Evolutionary conservation across 2,329 filamentous ascomycete genomes (phyloP).

Genomic region (Purpureocillium takamizusanense): DNA sequence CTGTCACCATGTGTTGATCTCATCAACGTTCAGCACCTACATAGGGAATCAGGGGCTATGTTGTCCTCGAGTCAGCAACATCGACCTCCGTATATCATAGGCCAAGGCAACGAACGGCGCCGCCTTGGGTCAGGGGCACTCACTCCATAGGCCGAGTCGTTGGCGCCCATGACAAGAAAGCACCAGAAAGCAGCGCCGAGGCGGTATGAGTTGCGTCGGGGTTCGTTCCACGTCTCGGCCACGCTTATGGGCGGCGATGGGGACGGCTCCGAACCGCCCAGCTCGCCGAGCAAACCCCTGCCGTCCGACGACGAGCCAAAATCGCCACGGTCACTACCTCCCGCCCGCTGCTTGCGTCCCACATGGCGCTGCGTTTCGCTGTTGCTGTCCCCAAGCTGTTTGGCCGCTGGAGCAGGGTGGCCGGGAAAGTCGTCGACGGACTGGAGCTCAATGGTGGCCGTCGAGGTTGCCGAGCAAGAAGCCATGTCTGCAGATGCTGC

Average conservation of each 20-base stretch:
- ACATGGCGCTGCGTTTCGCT: too few species aligned
- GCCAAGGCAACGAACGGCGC: too few species aligned
- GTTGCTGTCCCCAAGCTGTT: too few species aligned
- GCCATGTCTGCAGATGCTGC: too few species aligned
- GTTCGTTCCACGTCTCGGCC: constrained; percentile 38
- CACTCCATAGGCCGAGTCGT: constrained; percentile 51
- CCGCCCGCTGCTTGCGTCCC: too few species aligned
- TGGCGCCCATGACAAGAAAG: constrained; percentile 48
- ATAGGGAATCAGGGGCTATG: constrained; percentile 42
- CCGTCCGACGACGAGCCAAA: not conserved
- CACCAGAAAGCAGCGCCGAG: constrained; percentile 46
- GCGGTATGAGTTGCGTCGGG: constrained; percentile 36
- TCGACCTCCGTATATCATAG: not conserved
- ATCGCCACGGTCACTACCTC: not conserved
- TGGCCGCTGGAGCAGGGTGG: too few species aligned
- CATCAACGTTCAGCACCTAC: constrained; percentile 21
- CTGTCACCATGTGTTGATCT: too few species aligned
- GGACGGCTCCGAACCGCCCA: constrained; percentile 1
- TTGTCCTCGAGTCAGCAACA: not conserved
- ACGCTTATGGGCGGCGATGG: not conserved
- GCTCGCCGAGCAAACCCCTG: not conserved
- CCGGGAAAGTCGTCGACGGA: too few species aligned
- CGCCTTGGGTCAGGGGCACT: constrained; percentile 24
- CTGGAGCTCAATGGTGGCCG: too few species aligned
- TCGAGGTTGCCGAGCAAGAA: too few species aligned